Base-by-base conservation (phyloP, 345 rosid species). In the Gossypium raimondii region DNA sequence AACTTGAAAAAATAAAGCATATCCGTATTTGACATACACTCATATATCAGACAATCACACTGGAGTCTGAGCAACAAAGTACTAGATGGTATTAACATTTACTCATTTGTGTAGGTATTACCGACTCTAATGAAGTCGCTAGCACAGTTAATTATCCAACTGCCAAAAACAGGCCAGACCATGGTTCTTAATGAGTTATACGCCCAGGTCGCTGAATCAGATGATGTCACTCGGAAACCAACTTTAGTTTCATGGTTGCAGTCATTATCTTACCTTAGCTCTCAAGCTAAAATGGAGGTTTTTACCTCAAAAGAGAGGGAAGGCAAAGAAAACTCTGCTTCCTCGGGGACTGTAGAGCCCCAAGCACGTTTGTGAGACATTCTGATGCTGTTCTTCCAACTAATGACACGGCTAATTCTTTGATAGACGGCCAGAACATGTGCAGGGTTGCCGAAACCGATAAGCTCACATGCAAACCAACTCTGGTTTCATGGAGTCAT, bases 141-240 rank as follows among this genome's bases (percentile, higher is more conserved):
- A 81, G 96, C 97, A 25, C 91, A 89, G 61, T 82, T 89, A 58
- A 84, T 86, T 34, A 70, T 86, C 52, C 82, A 84, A 80, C 82
- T 95, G 69, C 98, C 98, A 2, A 88, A 84, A 83, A 92, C 92
- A 77, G 92, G 86, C 70, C 97, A 87, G 85, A 82, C 80, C 84
- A 78, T 82, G 80, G 89, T 95, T 77, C 97, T 95, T 62, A 86
- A 90, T 81, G 97, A 95, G 62, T 68, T 95, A 77, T 89, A 90
- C 41, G 65, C 88, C 63, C 89, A 85, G 78, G 94, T 93, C 56
- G 94, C 97, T 14, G 97, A 87, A 66, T 93, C 98, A 18, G 99
- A 95, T 74, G 98, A 95, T 85, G 98, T 93, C 57, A 88, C 90
- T 38, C 96, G 97, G 53, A 95, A 95, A 73, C 92, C 97, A 24